phyloP scores from a whole-genome alignment of 1,284 basidiomycete species.

The Cutaneotrichosporon curvatum region DNA sequence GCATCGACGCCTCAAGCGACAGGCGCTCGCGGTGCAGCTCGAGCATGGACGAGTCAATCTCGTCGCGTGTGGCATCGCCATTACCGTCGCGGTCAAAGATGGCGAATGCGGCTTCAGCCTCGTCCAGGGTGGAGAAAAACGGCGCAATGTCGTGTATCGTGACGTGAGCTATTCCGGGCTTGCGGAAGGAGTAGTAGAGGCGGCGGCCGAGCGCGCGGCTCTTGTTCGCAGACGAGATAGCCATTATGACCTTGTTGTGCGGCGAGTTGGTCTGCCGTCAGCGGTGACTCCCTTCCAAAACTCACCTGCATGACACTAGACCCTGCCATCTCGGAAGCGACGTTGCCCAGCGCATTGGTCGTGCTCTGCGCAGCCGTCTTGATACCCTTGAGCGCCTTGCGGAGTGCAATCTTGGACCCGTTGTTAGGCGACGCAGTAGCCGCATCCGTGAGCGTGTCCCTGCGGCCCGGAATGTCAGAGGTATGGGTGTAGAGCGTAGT shows the following conservation, averaged over 20 bases:
- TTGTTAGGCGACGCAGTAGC: slow-evolving; percentile 41
- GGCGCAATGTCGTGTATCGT: slow-evolving; percentile 63
- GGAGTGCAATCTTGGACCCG: slow-evolving; percentile 60
- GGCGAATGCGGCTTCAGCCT: slow-evolving; percentile 59
- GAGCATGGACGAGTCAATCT: slow-evolving; percentile 69
- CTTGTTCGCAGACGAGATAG: slow-evolving; percentile 72
- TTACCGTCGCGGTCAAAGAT: slow-evolving; percentile 81
- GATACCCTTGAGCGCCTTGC: slow-evolving; percentile 65
- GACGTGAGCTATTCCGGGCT: slow-evolving; percentile 56
- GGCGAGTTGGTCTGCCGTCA: slow-evolving; percentile 71
- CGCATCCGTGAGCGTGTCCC: slow-evolving; percentile 56
- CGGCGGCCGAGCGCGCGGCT: slow-evolving; percentile 73
- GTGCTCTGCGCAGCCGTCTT: slow-evolving; percentile 68
- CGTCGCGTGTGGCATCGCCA: slow-evolving; percentile 67
- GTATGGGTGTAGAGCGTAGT: slow-evolving; percentile 74
- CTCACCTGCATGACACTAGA: slow-evolving; percentile 56
- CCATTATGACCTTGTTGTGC: slow-evolving; percentile 69
- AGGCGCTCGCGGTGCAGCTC: slow-evolving; percentile 79
- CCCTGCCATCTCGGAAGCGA: slow-evolving; percentile 49
- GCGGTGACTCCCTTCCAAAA: slow-evolving; percentile 33
- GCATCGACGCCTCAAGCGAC: slow-evolving; percentile 78
- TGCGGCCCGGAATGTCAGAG: slow-evolving; percentile 60
- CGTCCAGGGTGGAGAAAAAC: slow-evolving; percentile 63
- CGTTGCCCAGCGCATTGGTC: slow-evolving; percentile 70
- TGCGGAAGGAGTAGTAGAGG: slow-evolving; percentile 78